Conservation (phyloP, 768 basidiomycete species). For the Paxillus rubicundulus region DNA sequence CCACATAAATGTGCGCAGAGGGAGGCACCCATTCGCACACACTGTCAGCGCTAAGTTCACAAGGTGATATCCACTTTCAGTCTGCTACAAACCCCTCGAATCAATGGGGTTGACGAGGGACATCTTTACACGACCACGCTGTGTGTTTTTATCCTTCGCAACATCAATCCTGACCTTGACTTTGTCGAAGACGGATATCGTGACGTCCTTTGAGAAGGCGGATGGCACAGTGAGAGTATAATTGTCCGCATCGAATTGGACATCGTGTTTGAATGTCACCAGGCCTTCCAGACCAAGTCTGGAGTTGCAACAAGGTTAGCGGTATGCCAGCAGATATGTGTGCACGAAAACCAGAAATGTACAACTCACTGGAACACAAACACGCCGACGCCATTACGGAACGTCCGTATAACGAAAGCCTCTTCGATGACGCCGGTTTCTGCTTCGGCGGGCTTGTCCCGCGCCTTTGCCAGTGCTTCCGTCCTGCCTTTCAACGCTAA, state of each 20-base stretch:
- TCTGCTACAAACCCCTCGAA: constrained; percentile 39
- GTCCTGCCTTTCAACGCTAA: constrained; percentile 78
- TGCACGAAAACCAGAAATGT: not conserved
- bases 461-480: constrained; percentile 34
- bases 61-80: too few species aligned
- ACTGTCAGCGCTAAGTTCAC: too few species aligned
- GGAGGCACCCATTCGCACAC: too few species aligned
- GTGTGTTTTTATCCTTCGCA: constrained; percentile 93
- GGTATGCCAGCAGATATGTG: not conserved
- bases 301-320: not conserved
- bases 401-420: constrained; percentile 90
- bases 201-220: constrained; percentile 39
- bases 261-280: constrained; percentile 89
- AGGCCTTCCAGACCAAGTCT: constrained; percentile 94
- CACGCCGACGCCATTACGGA: constrained; percentile 94
- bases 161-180: constrained; percentile 87
- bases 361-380: constrained; percentile 84
- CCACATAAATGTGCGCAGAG: too few species aligned
- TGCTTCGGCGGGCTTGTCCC: constrained; percentile 4
- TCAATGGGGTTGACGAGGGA: constrained; percentile 66
- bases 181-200: constrained; percentile 90
- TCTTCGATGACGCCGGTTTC: constrained; percentile 61
- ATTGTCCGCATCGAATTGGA: constrained; percentile 86
- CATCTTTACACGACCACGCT: constrained; percentile 88
- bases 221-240: constrained; percentile 76